phyloP scores from a whole-genome alignment of 768 basidiomycete genomes.

The Amanita pallidorosea region DNA sequence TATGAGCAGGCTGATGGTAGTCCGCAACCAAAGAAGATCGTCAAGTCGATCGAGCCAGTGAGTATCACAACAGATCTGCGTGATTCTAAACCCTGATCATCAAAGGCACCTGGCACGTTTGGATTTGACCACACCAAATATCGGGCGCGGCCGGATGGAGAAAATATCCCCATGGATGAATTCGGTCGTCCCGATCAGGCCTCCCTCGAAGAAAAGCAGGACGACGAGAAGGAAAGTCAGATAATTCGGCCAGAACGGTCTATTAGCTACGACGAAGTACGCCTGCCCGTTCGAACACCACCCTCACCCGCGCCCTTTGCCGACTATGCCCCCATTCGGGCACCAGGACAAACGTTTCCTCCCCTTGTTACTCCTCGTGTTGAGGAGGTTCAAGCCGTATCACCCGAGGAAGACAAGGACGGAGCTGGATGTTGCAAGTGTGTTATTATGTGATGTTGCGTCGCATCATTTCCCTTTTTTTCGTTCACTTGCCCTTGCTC shows the following conservation, averaged over 20 bases:
- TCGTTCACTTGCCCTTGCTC: not conserved
- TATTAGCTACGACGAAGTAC: constrained; percentile 15
- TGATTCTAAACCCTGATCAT: not conserved
- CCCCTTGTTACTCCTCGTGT: not conserved
- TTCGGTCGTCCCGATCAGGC: constrained; percentile 36
- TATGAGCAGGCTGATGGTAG: constrained; percentile 66
- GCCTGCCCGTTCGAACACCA: constrained; percentile 23
- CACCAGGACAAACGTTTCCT: constrained; percentile 7
- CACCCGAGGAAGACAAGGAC: constrained; percentile 32
- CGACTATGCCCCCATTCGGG: constrained; percentile 35
- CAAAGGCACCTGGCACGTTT: constrained; percentile 75
- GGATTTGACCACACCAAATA: constrained; percentile 69
- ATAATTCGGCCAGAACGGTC: constrained; percentile 9
- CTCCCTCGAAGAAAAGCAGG: constrained; percentile 11
- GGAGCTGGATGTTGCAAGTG: constrained; percentile 71
- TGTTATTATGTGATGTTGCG: constrained; percentile 68
- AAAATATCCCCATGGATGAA: constrained; percentile 53
- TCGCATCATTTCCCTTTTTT: not conserved
- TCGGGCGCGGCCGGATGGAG: constrained; percentile 34
- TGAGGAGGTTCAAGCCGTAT: not conserved
- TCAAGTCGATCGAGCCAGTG: constrained; percentile 36
- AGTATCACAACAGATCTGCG: constrained; percentile 25
- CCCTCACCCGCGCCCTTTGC: constrained; percentile 56
- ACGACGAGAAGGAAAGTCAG: constrained; percentile 14
- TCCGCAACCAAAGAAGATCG: constrained; percentile 35